A percentile compares a stretch with the other conserved stretches of the same genome.
Conservation (phyloP, 805 yeast genomes). For the Cyberlindnera mrakii region DNA sequence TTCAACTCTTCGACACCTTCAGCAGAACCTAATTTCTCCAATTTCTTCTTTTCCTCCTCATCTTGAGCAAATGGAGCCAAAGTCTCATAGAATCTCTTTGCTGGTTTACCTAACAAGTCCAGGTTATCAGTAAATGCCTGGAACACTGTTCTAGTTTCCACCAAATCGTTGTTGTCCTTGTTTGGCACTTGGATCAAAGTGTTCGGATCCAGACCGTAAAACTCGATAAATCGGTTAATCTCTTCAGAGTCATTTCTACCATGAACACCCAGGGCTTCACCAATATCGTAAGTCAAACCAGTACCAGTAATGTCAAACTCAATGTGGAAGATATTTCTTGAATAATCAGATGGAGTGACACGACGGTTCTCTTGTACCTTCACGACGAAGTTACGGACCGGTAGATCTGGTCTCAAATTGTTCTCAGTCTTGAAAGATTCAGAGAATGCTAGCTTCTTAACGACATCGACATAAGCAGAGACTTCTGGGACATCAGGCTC, state of each 20-base stretch:
- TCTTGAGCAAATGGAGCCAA: slow-evolving; percentile 70
- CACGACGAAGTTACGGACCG: slow-evolving; percentile 77
- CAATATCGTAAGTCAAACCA: slow-evolving; percentile 85
- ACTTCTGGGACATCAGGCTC: slow-evolving; percentile 38
- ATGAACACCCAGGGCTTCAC: slow-evolving; percentile 95
- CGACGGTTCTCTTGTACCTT: slow-evolving; percentile 89
- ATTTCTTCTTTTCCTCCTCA: slow-evolving; percentile 53
- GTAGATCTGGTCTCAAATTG: slow-evolving; percentile 81
- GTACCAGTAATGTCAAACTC: slow-evolving; percentile 91
- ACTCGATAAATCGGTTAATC: slow-evolving; percentile 63
- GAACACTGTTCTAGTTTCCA: slow-evolving; percentile 74
- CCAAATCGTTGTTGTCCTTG: slow-evolving; percentile 48
- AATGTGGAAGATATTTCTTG: slow-evolving; percentile 92
- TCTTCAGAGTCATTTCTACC: slow-evolving; percentile 69
- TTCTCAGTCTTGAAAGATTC: slow-evolving; percentile 65
- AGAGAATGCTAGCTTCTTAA: slow-evolving; percentile 69
- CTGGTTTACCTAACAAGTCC: slow-evolving; percentile 92
- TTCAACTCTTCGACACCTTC: slow-evolving; percentile 85
- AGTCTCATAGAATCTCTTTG: slow-evolving; percentile 86
- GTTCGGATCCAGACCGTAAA: slow-evolving; percentile 67
- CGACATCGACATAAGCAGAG: slow-evolving; percentile 41
- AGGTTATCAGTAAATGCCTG: slow-evolving; percentile 76
- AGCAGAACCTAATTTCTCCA: slow-evolving; percentile 61
- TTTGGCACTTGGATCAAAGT: slow-evolving; percentile 66
- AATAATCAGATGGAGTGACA: slow-evolving; percentile 83